A percentile compares a stretch with the other conserved stretches of the same genome.
phyloP scores from a whole-genome alignment of 75 land plant species.

The Selaginella moellendorffii region DNA sequence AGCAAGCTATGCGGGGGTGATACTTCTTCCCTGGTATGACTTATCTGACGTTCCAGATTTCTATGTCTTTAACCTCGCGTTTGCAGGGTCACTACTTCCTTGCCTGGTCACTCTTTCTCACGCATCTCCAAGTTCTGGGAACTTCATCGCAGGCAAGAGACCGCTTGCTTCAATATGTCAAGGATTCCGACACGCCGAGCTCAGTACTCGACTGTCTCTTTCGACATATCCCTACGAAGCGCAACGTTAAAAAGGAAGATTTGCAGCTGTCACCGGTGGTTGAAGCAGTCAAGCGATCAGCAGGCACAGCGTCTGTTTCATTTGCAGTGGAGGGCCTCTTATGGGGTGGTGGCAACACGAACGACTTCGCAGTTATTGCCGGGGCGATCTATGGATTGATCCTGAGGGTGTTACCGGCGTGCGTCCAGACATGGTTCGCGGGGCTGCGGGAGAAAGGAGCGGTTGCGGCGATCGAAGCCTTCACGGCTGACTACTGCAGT shows the following conservation, averaged over 20 bases:
- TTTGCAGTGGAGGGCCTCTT: slow-evolving; percentile 63
- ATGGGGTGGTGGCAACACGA: slow-evolving; percentile 38
- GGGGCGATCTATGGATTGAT: slow-evolving; percentile 73
- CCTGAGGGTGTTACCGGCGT: slow-evolving; percentile 78
- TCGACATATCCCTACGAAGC: slow-evolving; percentile 54
- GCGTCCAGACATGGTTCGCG: slow-evolving; percentile 82
- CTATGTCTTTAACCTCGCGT: slow-evolving; percentile 30
- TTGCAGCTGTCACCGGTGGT: slow-evolving; percentile 20
- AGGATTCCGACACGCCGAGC: slow-evolving; percentile 38
- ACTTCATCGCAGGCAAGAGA: slow-evolving; percentile 45
- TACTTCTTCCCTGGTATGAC: no score
- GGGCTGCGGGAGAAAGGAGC: slow-evolving; percentile 61
- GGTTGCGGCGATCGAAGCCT: slow-evolving; percentile 49
- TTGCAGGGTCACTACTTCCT: slow-evolving; percentile 64
- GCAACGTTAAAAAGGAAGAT: background rate
- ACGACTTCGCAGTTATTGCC: slow-evolving; percentile 47
- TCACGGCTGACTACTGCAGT: slow-evolving; percentile 75
- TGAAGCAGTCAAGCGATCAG: slow-evolving; percentile 47
- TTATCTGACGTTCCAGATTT: no score
- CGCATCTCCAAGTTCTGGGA: slow-evolving; percentile 45
- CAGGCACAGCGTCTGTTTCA: slow-evolving; percentile 39
- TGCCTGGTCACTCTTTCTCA: slow-evolving; percentile 73
- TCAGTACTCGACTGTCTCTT: slow-evolving; percentile 59
- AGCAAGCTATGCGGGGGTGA: no score
- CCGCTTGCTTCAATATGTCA: slow-evolving; percentile 54